Base-by-base conservation (phyloP, 768 basidiomycete genomes). In the Gautieria morchelliformis region DNA sequence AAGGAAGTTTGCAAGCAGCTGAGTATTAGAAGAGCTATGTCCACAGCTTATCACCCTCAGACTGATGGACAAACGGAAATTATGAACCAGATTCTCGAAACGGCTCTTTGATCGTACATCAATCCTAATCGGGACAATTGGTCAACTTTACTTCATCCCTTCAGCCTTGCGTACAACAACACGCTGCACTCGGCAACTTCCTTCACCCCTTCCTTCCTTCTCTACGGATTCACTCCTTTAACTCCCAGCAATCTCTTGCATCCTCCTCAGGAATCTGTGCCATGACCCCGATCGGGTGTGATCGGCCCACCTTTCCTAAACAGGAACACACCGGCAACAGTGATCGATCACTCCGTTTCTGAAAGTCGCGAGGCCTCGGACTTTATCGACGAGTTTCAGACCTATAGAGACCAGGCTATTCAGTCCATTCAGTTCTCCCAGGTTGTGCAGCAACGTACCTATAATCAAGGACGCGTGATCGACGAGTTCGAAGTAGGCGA, bases 71-170 rank as follows among this genome's bases (percentile, higher is more conserved):
- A 75, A 44, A 74, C 73, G 0, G 74, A 79, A 55, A 56, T 66
- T 1, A 60, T 70, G 12, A 76, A 78, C 55, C 73, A 75, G 55
- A 63, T 69, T 5, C 27, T 77, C 0, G 73, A 78, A 56, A 67
- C 68, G 1, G 35, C 35, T 10, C 35, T 37, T 9, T 9, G 35
- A 37, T 37, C 35, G 2, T 37, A 37, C 10, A 9, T 37, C 8
- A 37, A 37, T 37, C 35, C 35, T 9, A 56, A 37, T 5, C 27
- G 27, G 35, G 35, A 37, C 10, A 5, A 27, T 27, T 27, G 27
- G 27, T 2, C 27, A 27, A 2, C 5, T 2, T 5, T 27, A 3
- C 27, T 27, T 5, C 27, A 27, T 27, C 5, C 27, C 2, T 27
- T 27, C 5, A 27, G 27, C 5, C 27, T 27, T 27, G 27, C 27